Percentiles rank a stretch among this genome's conserved stretches.
Conservation (phyloP, 169 alveolate genomes). For the Babesia ovata region DNA sequence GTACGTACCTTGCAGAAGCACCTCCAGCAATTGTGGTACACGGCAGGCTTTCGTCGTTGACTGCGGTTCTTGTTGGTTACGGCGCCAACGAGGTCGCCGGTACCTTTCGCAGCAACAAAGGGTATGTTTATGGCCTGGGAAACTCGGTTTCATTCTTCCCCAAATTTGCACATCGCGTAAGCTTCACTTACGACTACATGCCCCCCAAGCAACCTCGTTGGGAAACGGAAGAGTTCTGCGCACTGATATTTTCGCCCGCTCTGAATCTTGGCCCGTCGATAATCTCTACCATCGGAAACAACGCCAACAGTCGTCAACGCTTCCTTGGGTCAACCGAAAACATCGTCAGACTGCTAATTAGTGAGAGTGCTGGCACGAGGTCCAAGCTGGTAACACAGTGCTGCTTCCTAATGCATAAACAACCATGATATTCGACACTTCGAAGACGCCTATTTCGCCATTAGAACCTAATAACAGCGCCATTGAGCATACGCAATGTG, state of each 20-base stretch:
- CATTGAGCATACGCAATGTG: too few relatives aligned
- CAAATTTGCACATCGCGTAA: not conserved
- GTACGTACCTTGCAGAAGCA: not conserved
- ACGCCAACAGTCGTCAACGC: conserved; percentile 1
- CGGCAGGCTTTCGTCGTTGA: conserved; percentile 11
- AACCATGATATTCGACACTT: too few relatives aligned
- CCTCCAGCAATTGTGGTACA: conserved; percentile 8
- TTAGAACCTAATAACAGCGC: too few relatives aligned
- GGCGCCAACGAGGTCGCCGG: conserved; percentile 10
- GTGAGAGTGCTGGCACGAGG: conserved; percentile 18
- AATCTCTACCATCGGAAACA: conserved; percentile 1
- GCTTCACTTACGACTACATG: conserved; percentile 21
- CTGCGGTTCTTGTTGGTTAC: conserved; percentile 26
- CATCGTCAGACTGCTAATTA: not conserved
- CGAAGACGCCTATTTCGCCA: too few relatives aligned
- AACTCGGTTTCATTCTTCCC: not conserved
- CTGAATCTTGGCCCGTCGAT: conserved; percentile 13
- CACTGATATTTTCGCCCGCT: conserved; percentile 22
- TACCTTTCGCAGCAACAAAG: conserved; percentile 34
- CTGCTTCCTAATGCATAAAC: conserved; percentile 11
- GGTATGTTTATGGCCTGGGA: conserved; percentile 26
- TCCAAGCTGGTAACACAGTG: conserved; percentile 40
- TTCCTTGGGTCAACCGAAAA: conserved; percentile 20
- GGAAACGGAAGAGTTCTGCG: conserved; percentile 29
- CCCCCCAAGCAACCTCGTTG: conserved; percentile 17